These are phyloP conservation scores for Amborella trichopoda DNA, from an alignment of 164 flowering plant species.

Conservation along the genomic window DNA sequence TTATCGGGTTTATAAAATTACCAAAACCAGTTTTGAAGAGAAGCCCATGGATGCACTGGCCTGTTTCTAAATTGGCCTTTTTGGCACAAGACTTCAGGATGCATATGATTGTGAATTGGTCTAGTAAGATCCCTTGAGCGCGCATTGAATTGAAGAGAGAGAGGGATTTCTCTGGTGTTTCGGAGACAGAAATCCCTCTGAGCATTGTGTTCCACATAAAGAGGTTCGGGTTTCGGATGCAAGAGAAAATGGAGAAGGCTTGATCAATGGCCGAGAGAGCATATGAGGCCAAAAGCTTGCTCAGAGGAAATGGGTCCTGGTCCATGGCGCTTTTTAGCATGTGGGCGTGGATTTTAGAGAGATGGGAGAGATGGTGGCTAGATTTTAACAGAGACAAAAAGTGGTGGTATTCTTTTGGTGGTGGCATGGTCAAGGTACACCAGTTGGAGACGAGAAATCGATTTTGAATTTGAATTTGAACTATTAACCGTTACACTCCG, in stretches of 20 bases:
- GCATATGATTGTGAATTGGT: constrained; percentile 31
- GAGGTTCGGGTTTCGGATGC: constrained; percentile 26
- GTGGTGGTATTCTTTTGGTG: constrained; percentile 1
- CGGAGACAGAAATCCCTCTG: constrained; percentile 27
- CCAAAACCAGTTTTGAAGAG: constrained; percentile 21
- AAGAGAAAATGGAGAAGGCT: constrained; percentile 30
- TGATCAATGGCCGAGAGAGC: constrained; percentile 16
- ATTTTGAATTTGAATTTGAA: constrained; percentile 1
- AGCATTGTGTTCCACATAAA: constrained; percentile 44
- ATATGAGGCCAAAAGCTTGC: constrained; percentile 44
- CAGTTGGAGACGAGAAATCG: not conserved
- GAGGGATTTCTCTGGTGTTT: constrained; percentile 19
- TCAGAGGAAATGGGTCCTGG: constrained; percentile 18
- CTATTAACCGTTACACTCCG: not conserved
- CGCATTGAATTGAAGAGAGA: constrained; percentile 22
- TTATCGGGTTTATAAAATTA: constrained; percentile 22
- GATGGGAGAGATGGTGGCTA: constrained; percentile 15
- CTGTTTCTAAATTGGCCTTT: constrained; percentile 8
- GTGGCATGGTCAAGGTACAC: constrained; percentile 1
- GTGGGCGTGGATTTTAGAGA: constrained; percentile 30
- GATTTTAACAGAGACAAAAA: constrained; percentile 14
- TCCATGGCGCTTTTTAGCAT: constrained; percentile 34
- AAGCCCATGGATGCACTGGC: constrained; percentile 27
- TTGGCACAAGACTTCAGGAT: constrained; percentile 32
- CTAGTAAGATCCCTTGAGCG: constrained; percentile 16